Conservation (phyloP, 148 eudicot species). For the Silene conica region DNA sequence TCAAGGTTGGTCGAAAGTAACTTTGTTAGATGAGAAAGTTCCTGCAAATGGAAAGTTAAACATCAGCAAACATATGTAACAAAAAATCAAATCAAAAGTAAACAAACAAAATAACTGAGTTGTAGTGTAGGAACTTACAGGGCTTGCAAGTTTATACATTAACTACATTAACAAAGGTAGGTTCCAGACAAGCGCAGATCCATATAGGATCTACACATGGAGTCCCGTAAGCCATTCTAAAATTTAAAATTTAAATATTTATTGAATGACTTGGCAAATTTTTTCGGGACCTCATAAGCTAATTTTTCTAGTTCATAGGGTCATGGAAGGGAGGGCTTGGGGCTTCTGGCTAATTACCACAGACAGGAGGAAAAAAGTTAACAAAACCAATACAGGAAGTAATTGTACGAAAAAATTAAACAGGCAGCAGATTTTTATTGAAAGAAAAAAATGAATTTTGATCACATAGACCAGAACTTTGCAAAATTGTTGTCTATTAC, state of each 20-base stretch:
- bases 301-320: background rate
- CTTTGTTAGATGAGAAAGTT: constrained; percentile 32
- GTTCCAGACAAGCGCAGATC: background rate
- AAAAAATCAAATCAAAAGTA: background rate
- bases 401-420: background rate
- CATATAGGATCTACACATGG: background rate
- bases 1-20: constrained; percentile 34
- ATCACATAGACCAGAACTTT: background rate
- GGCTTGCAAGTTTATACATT: too few relatives aligned
- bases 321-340: background rate
- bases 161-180: background rate
- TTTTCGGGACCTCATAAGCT: too few relatives aligned
- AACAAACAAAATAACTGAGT: background rate
- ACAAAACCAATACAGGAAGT: background rate
- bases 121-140: too few relatives aligned
- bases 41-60: constrained; percentile 48
- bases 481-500: constrained; percentile 32
- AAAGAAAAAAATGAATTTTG: background rate
- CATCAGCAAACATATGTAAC: background rate
- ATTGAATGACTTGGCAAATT: too few relatives aligned
- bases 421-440: too few relatives aligned
- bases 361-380: background rate
- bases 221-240: background rate
- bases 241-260: too few relatives aligned
- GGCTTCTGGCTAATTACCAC: background rate